Evolutionary conservation across 768 basidiomycete genomes (phyloP), one percentile per base, ranked within the genome.

Genomic region (Serendipita sp.): DNA sequence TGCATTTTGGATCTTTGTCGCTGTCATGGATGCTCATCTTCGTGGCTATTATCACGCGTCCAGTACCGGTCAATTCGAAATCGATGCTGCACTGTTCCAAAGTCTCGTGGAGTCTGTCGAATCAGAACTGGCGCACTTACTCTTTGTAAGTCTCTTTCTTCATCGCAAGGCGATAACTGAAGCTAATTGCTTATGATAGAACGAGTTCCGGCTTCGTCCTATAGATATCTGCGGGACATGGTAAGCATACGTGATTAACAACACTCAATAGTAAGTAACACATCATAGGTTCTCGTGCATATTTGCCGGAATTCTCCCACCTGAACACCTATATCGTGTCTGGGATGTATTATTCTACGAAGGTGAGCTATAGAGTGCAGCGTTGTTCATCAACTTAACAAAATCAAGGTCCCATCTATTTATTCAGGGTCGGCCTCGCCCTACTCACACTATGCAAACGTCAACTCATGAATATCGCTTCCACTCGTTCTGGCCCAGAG

Each of bases 1-100:
- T 67, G 89, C 87, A 0, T 92, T 92, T 72, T 92, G 89, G 89
- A 91, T 87, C 18, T 91, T 91, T 70, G 79, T 88, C 0, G 88
- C 88, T 2, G 74, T 91, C 67, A 92, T 92, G 89, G 88, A 91
- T 68, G 80, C 81, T 0, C 84, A 90, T 67, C 75, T 91, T n/a
- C 84, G 89, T 1, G 76, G 84, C 0, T 90, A 90, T 71, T 92
- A 89, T 70, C 81, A 85, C 43, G 69, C 78, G 2, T 78, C 74
- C 60, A 74, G 78, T 1, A 76, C 78, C 2, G 55, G 55, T 33
- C 87, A 88, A 71, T 74, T 89, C 64, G 88, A 90, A 67, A 84
- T 91, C 5, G 90, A 91, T 65, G 80, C 87, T 0, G 76, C 81
- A 2, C 71, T 92, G 48, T 88, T 91, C 68, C 78, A 78, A 64